phyloP scores from a whole-genome alignment of 2,329 filamentous ascomycete genomes.

The Aspergillus sp. region DNA sequence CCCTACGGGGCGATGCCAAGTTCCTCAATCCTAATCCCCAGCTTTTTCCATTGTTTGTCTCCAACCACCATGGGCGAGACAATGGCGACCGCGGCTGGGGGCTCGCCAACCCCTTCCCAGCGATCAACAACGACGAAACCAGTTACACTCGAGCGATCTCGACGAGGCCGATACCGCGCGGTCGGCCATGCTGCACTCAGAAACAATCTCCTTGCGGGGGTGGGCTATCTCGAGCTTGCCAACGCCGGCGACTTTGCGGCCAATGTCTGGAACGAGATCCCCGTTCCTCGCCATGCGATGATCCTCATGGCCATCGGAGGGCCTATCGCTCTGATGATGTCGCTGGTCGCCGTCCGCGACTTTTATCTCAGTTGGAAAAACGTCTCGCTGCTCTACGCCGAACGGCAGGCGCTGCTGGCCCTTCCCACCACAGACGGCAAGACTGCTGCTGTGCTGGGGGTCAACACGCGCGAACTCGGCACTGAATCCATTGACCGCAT shows the following conservation, averaged over 20 bases:
- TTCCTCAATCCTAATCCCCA: background rate
- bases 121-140: background rate
- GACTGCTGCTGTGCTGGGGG: slow-evolving; percentile 40
- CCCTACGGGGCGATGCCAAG: slow-evolving; percentile 19
- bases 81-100: background rate
- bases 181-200: slow-evolving; percentile 13
- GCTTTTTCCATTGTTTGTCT: background rate
- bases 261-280: slow-evolving; percentile 57
- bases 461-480: slow-evolving; percentile 52
- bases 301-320: slow-evolving; percentile 55
- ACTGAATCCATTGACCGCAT: slow-evolving; percentile 54
- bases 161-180: background rate
- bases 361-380: slow-evolving; percentile 47
- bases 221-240: slow-evolving; percentile 56
- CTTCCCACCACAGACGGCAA: background rate
- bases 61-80: background rate
- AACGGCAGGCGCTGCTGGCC: slow-evolving; percentile 37
- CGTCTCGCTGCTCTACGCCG: slow-evolving; percentile 45
- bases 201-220: slow-evolving; percentile 38
- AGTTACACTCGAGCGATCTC: background rate
- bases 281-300: slow-evolving; percentile 50
- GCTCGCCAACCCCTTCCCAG: background rate
- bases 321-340: slow-evolving; percentile 46
- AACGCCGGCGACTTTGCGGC: slow-evolving; percentile 60
- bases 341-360: slow-evolving; percentile 50